Percentiles rank a stretch among this genome's conserved stretches.
phyloP scores from a whole-genome alignment of 805 yeast species.

The Starmerella scarabaei region DNA sequence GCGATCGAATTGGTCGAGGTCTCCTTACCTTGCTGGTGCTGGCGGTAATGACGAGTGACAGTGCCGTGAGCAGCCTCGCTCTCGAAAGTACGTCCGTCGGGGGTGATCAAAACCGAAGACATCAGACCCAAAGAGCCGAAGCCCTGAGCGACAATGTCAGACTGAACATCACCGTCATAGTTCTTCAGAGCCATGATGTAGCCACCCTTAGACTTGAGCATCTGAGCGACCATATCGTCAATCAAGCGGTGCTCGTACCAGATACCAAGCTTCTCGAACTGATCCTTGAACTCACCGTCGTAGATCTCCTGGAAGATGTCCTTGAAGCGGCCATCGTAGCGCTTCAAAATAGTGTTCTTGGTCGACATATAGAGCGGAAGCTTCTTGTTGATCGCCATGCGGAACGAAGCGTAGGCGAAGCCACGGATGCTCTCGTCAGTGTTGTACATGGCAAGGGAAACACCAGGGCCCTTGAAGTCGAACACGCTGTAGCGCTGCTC shows the following conservation, averaged over 20 bases:
- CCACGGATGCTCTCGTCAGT: constrained; percentile 82
- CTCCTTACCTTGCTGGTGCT: constrained; percentile 91
- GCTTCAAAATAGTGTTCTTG: constrained; percentile 87
- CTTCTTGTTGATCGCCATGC: constrained; percentile 66
- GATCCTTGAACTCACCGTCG: constrained; percentile 49
- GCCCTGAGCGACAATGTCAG: constrained; percentile 96
- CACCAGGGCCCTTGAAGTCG: constrained; percentile 60
- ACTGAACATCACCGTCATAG: constrained; percentile 95
- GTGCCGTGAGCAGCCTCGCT: constrained; percentile 99
- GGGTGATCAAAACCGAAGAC: constrained; percentile 95
- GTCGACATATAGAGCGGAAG: constrained; percentile 78
- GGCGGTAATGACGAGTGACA: constrained; percentile 93
- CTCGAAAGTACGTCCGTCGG: constrained; percentile 92
- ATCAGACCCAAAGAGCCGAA: constrained; percentile 92
- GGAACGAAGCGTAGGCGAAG: constrained; percentile 88
- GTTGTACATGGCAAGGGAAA: constrained; percentile 88
- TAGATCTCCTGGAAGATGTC: constrained; percentile 79
- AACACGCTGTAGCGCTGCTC: constrained; percentile 47
- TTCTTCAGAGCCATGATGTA: constrained; percentile 92
- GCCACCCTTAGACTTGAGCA: constrained; percentile 93
- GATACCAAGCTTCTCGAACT: constrained; percentile 69
- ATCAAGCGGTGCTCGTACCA: constrained; percentile 95
- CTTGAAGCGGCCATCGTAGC: constrained; percentile 90
- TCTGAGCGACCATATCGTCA: constrained; percentile 98
- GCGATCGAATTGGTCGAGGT: constrained; percentile 97